These are phyloP conservation scores for Xanthoparmelia taractica DNA, from an alignment of 495 filamentous ascomycete species.

Conservation along the genomic window DNA sequence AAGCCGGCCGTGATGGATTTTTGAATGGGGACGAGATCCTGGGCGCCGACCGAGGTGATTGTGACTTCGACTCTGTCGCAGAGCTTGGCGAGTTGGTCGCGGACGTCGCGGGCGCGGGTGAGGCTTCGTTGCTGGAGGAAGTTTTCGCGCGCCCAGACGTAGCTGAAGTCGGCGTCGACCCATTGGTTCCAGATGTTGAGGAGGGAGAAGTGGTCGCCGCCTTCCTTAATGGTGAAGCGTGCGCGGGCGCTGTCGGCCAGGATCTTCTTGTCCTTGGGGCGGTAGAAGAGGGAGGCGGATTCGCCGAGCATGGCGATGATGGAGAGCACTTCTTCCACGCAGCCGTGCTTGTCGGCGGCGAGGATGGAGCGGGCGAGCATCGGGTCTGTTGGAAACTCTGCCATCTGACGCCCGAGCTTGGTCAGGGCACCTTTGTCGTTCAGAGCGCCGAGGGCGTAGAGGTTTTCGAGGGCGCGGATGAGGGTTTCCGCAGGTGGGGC, in stretches of 20 bases:
- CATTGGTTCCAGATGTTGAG: constrained; percentile 98
- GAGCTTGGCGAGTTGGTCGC: constrained; percentile 88
- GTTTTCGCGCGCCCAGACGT: constrained; percentile 87
- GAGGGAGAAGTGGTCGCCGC: constrained; percentile 82
- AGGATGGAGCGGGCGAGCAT: constrained; percentile 90
- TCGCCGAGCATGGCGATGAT: constrained; percentile 93
- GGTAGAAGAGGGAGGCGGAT: constrained; percentile 81
- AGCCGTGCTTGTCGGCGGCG: constrained; percentile 79
- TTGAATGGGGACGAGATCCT: constrained; percentile 67
- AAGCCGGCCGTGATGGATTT: constrained; percentile 88
- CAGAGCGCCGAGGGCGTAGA: constrained; percentile 85
- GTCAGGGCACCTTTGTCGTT: constrained; percentile 88
- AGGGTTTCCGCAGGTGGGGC: constrained; percentile 85
- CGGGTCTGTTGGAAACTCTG: constrained; percentile 90
- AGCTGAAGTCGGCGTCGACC: constrained; percentile 85
- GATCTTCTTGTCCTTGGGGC: constrained; percentile 95
- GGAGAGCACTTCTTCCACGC: constrained; percentile 90
- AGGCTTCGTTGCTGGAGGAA: constrained; percentile 86
- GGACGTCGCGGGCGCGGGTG: constrained; percentile 80
- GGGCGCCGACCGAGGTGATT: constrained; percentile 57
- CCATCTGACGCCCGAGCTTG: constrained; percentile 89
- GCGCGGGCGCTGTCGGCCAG: constrained; percentile 89
- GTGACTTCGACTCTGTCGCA: constrained; percentile 89
- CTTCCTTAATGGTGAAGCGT: constrained; percentile 85
- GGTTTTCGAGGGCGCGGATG: constrained; percentile 81